A percentile compares a stretch with the other conserved stretches of the same genome.
phyloP scores from a whole-genome alignment of 1,284 basidiomycete genomes.

The Ganoderma meredithae region DNA sequence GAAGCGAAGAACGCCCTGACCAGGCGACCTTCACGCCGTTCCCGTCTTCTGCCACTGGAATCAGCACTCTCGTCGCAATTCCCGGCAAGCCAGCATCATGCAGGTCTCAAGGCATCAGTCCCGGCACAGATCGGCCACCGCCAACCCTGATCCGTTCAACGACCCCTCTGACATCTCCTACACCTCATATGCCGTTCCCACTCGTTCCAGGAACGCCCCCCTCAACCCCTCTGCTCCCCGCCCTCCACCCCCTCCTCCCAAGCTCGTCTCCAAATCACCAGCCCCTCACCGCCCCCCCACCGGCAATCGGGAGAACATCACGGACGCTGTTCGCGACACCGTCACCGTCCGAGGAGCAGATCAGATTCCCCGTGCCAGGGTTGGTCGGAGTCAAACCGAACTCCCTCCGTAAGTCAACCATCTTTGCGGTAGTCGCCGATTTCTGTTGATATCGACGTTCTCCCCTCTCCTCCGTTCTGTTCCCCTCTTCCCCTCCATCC shows the following conservation, averaged over 20 bases:
- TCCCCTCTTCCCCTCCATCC: conserved; percentile 35
- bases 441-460: conserved; percentile 28
- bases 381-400: conserved; percentile 56
- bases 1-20: conserved; percentile 34
- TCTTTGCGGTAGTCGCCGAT: conserved; percentile 21
- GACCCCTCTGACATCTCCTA: conserved; percentile 50
- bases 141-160: conserved; percentile 65
- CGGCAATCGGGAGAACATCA: conserved; percentile 50
- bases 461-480: conserved; percentile 7
- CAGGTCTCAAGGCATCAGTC: conserved; percentile 45
- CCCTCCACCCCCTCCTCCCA: conserved; percentile 49
- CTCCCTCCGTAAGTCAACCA: conserved; percentile 45
- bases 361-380: conserved; percentile 48
- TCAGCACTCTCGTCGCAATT: neutral
- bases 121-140: conserved; percentile 53
- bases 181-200: conserved; percentile 43
- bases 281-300: conserved; percentile 35
- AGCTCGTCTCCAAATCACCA: conserved; percentile 42
- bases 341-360: conserved; percentile 53
- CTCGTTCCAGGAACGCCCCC: conserved; percentile 41
- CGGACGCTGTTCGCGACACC: conserved; percentile 71
- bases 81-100: conserved; percentile 28
- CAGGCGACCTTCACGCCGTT: conserved; percentile 9
- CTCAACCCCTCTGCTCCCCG: conserved; percentile 34
- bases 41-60: conserved; percentile 11